Percentiles rank a stretch among this genome's conserved stretches.
phyloP scores from a whole-genome alignment of 2,329 filamentous ascomycete genomes.

The Diaporthe longicolla region DNA sequence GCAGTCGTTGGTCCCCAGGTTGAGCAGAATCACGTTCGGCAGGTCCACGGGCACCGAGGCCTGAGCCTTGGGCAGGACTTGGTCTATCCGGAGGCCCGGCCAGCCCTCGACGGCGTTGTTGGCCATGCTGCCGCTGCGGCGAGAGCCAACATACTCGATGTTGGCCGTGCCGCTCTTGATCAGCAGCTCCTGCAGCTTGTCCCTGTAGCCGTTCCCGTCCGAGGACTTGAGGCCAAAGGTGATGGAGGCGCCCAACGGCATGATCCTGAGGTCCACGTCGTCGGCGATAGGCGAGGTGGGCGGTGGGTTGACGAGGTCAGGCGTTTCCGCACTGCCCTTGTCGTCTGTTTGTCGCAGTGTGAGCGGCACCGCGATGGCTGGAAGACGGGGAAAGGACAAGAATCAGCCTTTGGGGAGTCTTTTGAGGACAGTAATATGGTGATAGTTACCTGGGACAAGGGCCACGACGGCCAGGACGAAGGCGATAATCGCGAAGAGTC shows the following conservation, averaged over 20 bases:
- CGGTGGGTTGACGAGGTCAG: conserved; percentile 26
- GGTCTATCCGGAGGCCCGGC: conserved; percentile 57
- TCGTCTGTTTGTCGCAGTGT: background rate
- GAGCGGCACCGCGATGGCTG: conserved; percentile 41
- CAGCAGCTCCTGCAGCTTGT: conserved; percentile 51
- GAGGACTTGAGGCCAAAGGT: conserved; percentile 55
- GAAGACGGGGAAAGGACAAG: background rate
- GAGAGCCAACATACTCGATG: conserved; percentile 59
- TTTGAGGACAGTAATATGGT: background rate
- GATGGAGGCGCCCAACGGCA: conserved; percentile 61
- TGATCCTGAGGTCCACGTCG: conserved; percentile 55
- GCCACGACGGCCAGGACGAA: conserved; percentile 30
- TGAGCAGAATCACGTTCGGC: conserved; percentile 59
- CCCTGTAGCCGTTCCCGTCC: conserved; percentile 58
- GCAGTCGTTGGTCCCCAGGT: conserved; percentile 62
- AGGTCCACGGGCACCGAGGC: conserved; percentile 49
- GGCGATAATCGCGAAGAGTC: conserved; percentile 23
- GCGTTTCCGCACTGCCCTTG: background rate
- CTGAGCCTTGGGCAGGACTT: conserved; percentile 54
- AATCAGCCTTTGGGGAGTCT: background rate
- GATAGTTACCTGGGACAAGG: conserved; percentile 35
- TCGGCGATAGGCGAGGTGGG: conserved; percentile 40
- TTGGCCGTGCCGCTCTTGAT: conserved; percentile 50
- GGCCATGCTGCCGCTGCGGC: conserved; percentile 55
- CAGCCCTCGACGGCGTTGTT: conserved; percentile 62